Percentiles rank a stretch among this genome's conserved stretches.
Conservation (phyloP, 352 stramenopile genomes). For the Aphanomyces cochlioides region DNA sequence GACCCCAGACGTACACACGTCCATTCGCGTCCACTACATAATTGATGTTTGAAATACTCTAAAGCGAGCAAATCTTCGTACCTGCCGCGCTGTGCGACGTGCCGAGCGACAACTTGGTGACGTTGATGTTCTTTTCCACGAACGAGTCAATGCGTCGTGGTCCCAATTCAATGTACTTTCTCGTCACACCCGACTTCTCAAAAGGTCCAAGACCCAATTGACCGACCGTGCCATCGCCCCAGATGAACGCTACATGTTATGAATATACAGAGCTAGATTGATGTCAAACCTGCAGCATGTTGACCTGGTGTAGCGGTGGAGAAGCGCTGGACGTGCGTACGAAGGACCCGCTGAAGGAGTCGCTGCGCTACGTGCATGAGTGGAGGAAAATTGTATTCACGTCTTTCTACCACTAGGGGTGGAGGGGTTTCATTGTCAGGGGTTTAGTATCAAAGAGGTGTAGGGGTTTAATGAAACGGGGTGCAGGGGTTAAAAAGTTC, state of each 20-base stretch:
- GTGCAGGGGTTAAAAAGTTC: constrained; percentile 8
- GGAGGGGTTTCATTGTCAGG: too few species aligned
- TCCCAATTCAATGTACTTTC: constrained; percentile 77
- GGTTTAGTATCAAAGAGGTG: too few species aligned
- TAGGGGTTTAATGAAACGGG: too few species aligned
- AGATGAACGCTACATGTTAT: constrained; percentile 37
- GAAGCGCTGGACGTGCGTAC: background rate
- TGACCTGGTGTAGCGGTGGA: background rate
- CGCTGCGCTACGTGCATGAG: background rate
- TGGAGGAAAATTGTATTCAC: background rate
- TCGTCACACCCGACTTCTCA: constrained; percentile 81
- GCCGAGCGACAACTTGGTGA: constrained; percentile 64
- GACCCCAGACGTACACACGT: constrained; percentile 77
- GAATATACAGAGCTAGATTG: background rate
- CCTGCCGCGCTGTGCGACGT: constrained; percentile 73
- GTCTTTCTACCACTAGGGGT: too few species aligned
- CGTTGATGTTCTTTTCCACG: constrained; percentile 50
- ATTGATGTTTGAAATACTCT: constrained; percentile 11
- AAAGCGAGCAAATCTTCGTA: constrained; percentile 38
- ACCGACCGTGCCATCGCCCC: constrained; percentile 79
- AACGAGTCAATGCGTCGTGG: constrained; percentile 69
- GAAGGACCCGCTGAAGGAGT: background rate
- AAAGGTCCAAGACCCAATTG: constrained; percentile 78
- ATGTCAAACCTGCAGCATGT: background rate
- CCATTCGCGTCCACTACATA: constrained; percentile 61